Percentiles rank a stretch among this genome's conserved stretches.
phyloP scores from a whole-genome alignment of 257 asterid genomes.

The Przewalskia tangutica region DNA sequence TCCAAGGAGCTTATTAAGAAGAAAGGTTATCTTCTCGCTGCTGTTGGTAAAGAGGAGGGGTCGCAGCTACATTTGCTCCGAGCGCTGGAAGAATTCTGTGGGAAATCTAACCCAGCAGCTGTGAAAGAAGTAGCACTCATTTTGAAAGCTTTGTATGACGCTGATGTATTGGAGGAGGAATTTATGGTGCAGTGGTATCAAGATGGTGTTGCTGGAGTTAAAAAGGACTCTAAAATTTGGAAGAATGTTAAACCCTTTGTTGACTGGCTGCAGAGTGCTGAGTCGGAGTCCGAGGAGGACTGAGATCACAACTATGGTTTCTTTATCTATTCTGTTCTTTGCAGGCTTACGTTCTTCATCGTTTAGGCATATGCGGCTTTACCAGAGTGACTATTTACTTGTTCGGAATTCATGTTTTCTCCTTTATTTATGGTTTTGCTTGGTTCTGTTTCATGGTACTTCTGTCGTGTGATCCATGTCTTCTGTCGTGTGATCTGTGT shows the following conservation, averaged over 20 bases:
- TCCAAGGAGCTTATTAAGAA: constrained; percentile 18
- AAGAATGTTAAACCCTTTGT: constrained; percentile 18
- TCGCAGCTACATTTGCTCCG: constrained; percentile 3
- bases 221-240: constrained; percentile 13
- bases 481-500: background rate
- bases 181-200: constrained; percentile 15
- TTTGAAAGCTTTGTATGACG: constrained; percentile 18
- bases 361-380: background rate
- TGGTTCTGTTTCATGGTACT: background rate
- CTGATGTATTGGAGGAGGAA: constrained; percentile 15
- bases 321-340: background rate
- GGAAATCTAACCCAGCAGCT: constrained; percentile 9
- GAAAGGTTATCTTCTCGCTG: constrained; percentile 14
- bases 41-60: constrained; percentile 10
- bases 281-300: constrained; percentile 21
- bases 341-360: background rate
- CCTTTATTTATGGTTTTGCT: background rate
- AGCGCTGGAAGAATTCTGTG: constrained; percentile 10
- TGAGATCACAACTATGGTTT: background rate
- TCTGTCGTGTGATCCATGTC: background rate
- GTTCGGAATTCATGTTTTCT: background rate
- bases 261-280: constrained; percentile 27
- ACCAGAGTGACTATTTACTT: background rate
- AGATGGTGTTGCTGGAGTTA: constrained; percentile 6
- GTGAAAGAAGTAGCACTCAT: constrained; percentile 16